These are phyloP conservation scores for Keithomyces neogunnii DNA, from an alignment of 2,329 filamentous ascomycete species.

Conservation along the genomic window DNA sequence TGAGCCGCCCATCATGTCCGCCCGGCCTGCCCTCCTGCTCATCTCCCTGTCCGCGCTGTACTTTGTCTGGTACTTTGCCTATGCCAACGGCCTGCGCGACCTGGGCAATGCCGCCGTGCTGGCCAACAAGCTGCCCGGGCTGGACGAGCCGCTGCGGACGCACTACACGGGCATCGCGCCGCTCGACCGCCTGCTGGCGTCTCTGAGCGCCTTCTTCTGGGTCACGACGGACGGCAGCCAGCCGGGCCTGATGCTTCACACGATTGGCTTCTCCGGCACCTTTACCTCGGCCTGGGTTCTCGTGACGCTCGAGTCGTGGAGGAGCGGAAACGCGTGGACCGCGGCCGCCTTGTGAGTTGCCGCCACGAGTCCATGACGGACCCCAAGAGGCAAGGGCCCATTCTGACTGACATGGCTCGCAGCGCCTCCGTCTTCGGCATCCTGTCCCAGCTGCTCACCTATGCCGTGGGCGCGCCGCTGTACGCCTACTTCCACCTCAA, in stretches of 20 bases:
- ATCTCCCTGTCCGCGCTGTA: slow-evolving; percentile 11
- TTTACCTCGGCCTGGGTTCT: slow-evolving; percentile 11
- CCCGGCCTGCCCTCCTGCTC: slow-evolving; percentile 8
- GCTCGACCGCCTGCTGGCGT: slow-evolving; percentile 9
- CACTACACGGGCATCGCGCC: slow-evolving; percentile 8
- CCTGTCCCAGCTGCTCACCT: slow-evolving; percentile 10
- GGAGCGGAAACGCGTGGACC: slow-evolving; percentile 9
- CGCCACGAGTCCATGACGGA: background rate
- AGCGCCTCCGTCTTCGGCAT: slow-evolving; percentile 11
- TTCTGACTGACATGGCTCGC: background rate
- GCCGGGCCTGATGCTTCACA: slow-evolving; percentile 11
- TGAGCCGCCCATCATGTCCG: slow-evolving; percentile 5
- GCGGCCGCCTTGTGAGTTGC: slow-evolving; percentile 10
- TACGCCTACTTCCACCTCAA: slow-evolving; percentile 11
- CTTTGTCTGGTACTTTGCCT: slow-evolving; percentile 11
- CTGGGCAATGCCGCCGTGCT: slow-evolving; percentile 3
- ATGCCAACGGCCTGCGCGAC: slow-evolving; percentile 8
- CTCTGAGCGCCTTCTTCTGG: slow-evolving; percentile 14
- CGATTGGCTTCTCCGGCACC: slow-evolving; percentile 12
- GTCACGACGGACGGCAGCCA: slow-evolving; percentile 6
- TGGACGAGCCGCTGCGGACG: slow-evolving; percentile 8
- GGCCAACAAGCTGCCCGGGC: slow-evolving; percentile 9
- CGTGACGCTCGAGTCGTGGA: slow-evolving; percentile 13
- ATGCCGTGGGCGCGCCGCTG: slow-evolving; percentile 12
- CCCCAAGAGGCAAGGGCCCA: background rate